These are phyloP conservation scores for Citrus medica DNA, from an alignment of 345 rosid species.

Conservation along the genomic window DNA sequence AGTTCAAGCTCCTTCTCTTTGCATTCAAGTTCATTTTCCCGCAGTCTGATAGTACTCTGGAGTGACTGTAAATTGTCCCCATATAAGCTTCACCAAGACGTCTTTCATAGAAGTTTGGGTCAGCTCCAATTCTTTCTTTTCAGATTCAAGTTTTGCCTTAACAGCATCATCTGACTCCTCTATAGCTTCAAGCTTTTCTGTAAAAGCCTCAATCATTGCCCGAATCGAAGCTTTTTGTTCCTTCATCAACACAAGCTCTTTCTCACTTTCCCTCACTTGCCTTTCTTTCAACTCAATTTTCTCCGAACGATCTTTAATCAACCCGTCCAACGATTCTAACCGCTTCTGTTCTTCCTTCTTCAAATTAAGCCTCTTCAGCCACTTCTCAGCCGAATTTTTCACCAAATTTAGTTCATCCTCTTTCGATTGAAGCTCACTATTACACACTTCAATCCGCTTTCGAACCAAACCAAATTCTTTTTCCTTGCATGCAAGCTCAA, in stretches of 20 bases:
- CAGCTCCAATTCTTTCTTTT: background rate
- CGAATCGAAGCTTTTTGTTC: constrained; percentile 3
- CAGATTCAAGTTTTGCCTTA: background rate
- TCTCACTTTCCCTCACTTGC: background rate
- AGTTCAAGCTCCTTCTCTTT: constrained; percentile 4
- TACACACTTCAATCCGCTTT: background rate
- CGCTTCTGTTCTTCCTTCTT: background rate
- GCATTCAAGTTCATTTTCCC: too few relatives aligned
- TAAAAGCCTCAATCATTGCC: background rate
- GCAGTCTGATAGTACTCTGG: too few relatives aligned
- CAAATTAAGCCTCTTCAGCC: too few relatives aligned
- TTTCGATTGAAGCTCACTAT: background rate
- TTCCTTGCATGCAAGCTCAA: constrained; percentile 11
- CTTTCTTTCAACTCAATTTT: constrained; percentile 14
- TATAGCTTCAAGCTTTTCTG: constrained; percentile 3
- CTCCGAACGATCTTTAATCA: background rate
- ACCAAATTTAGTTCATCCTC: background rate
- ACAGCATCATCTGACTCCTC: constrained; percentile 6
- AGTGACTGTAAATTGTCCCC: background rate
- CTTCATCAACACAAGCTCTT: constrained; percentile 2
- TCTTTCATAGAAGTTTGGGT: constrained; percentile 9
- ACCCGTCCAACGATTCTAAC: background rate
- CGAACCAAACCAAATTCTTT: background rate
- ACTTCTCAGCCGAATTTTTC: background rate
- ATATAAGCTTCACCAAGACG: constrained; percentile 18